These are phyloP conservation scores for Helichrysum umbraculigerum DNA, from an alignment of 129 eudicot species.

Conservation along the genomic window DNA sequence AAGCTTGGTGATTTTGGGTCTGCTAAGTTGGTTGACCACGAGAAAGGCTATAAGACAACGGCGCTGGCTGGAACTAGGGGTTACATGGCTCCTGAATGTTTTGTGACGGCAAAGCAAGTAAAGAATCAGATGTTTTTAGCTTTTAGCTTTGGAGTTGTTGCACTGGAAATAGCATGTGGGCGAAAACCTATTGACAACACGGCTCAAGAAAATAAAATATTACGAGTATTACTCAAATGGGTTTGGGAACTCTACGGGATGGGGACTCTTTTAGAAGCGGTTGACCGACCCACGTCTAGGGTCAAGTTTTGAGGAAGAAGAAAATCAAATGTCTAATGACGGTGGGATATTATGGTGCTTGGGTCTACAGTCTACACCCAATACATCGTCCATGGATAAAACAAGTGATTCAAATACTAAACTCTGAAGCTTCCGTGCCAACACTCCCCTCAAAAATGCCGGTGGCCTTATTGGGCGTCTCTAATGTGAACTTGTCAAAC, in stretches of 20 bases:
- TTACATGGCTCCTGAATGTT: constrained; percentile 61
- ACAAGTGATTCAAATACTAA: constrained; percentile 34
- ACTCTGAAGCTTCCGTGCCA: constrained; percentile 34
- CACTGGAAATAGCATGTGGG: constrained; percentile 42
- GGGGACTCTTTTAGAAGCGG: too few species aligned
- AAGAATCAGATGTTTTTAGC: constrained; percentile 53
- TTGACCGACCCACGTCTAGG: too few species aligned
- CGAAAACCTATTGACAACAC: constrained; percentile 17
- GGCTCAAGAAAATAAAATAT: too few species aligned
- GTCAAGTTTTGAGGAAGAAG: background rate
- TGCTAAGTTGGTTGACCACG: constrained; percentile 43
- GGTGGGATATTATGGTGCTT: background rate
- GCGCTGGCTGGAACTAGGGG: constrained; percentile 48
- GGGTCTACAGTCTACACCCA: background rate
- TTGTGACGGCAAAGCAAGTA: constrained; percentile 41
- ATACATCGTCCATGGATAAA: constrained; percentile 35
- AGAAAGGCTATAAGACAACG: constrained; percentile 20
- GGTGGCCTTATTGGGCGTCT: constrained; percentile 13
- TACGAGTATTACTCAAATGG: too few species aligned
- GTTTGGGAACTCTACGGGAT: too few species aligned
- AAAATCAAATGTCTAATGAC: background rate
- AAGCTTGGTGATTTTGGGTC: constrained; percentile 36
- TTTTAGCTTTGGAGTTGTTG: constrained; percentile 41
- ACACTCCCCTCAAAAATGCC: constrained; percentile 44
- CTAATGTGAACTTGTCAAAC: too few species aligned